Base-by-base conservation (phyloP, 164 flowering plant genomes). In the Liriodendron chinense region DNA sequence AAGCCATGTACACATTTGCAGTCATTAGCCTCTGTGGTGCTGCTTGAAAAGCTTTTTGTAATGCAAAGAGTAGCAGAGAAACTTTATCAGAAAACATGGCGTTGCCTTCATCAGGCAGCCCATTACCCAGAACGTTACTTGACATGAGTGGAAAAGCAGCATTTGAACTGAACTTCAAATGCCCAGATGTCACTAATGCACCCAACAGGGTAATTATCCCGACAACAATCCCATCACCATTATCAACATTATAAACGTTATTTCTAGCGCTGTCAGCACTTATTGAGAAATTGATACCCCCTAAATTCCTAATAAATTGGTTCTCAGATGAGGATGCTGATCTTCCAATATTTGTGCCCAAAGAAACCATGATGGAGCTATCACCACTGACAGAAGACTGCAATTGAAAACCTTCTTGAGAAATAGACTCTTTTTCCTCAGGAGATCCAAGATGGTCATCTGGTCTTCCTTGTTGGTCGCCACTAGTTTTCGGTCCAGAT, bases 21-120 rank as follows among this genome's bases (percentile, higher is more conserved):
- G 99, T 94, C 97, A 96, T 81, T 34, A 96, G 96, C 84, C 97
- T 88, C 74, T 87, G 88, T 28, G 99, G 98, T 80, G 97, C 97
- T 21, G 97, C 97, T 84, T 94, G 98, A 74, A 96, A 92, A 80
- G 93, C 98, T 84, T 88, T 96, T 70, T 90, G 96, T 69, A 96
- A 80, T 74, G 97, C 94, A 89, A 90, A 96, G 75, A 89, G 92
- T 28, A 94, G 81, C 74, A 96, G 92, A 73, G 96, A 84, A 80
- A 96, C 89, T 84, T 88, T 96, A 83, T 94, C 99, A 76, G 89
- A 92, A 84, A 91, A 91, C 99, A 96, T 94, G 23, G 89, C 86
- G 62, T 92, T 86, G 57, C 92, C 87, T 62, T 89, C 90, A 65
- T 89, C 95, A 73, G 83, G 88, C 76, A 90, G 72, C 71, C 85